These are phyloP conservation scores for Sicyos edulis DNA, from an alignment of 306 rosid genomes.

Conservation along the genomic window DNA sequence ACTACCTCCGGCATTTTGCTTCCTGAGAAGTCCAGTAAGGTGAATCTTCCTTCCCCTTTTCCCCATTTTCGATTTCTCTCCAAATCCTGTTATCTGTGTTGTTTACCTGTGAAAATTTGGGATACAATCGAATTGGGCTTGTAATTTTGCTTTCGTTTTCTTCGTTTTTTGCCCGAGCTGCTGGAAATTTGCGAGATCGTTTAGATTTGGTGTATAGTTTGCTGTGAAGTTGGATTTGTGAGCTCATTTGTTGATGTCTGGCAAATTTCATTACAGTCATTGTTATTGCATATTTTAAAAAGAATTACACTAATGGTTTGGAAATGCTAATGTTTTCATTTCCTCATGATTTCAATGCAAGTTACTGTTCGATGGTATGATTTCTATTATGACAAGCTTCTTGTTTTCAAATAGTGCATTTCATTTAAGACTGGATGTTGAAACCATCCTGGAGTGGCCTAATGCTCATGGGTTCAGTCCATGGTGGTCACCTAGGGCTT, in stretches of 20 bases:
- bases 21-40: slow-evolving; percentile 59
- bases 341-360: not conserved
- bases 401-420: not conserved
- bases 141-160: not conserved
- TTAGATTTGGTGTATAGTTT: not conserved
- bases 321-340: not conserved
- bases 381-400: not conserved
- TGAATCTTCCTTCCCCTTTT: slow-evolving; percentile 22
- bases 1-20: slow-evolving; percentile 54
- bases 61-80: not conserved
- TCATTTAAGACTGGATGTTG: not conserved
- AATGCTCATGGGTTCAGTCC: too few species aligned
- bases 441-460: too few species aligned
- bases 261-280: not conserved
- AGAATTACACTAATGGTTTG: not conserved
- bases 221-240: not conserved
- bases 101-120: not conserved
- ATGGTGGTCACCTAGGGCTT: too few species aligned
- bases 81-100: not conserved
- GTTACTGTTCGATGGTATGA: not conserved
- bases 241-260: not conserved
- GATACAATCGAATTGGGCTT: not conserved
- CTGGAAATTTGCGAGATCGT: not conserved
- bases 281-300: not conserved
- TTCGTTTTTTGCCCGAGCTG: not conserved